Evolutionary conservation across 768 basidiomycete species (phyloP), one percentile per base, ranked within the genome.

Genomic region (Candolleomyces eurysporus): DNA sequence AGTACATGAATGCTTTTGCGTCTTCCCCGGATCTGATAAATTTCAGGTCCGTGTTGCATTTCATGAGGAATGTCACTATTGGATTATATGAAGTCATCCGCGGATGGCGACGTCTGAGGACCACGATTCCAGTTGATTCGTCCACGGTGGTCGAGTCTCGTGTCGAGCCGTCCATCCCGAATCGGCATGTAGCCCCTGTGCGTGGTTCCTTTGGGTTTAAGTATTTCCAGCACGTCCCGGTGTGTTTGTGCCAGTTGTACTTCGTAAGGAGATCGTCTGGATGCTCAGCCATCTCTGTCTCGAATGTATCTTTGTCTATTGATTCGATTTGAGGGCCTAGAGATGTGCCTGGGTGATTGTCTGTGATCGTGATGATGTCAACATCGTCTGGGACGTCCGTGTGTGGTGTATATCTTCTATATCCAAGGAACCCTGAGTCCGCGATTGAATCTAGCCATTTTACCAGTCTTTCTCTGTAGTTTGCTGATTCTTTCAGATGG

Each of bases 1-100:
- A 64, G 57, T 61, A 64, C 30, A 64, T 57, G n/a, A 58, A 19
- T 1, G 63, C 59, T 22, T 57, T 57, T 1, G 59, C 54, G 3
- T 42, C 56, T 9, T 39, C 31, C 3, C 63, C 60, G 0, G 63
- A 59, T 9, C 50, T 58, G 5, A 64, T 45, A 39, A 62, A 62
- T 40, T 62, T 56, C 30, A 58, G 51, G 19, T 62, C 61, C 14
- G 55, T 58, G 21, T 64, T 64, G 30, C 63, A 53, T 10, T 53
- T 53, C 52, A 53, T 32, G 7, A 53, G 52, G 52, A 53, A 53
- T 4, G 52, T 53, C 4, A 36, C 6, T 7, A 19, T 39, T 13
- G 52, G 52, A 16, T 31, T 53, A 16, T 32, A 53, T 0, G 31
- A 32, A 4, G 52, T 53, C 52, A 53, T 53, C 4, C 17, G 31